phyloP scores from a whole-genome alignment of 2,329 filamentous ascomycete species.

The Fusarium annulatum region DNA sequence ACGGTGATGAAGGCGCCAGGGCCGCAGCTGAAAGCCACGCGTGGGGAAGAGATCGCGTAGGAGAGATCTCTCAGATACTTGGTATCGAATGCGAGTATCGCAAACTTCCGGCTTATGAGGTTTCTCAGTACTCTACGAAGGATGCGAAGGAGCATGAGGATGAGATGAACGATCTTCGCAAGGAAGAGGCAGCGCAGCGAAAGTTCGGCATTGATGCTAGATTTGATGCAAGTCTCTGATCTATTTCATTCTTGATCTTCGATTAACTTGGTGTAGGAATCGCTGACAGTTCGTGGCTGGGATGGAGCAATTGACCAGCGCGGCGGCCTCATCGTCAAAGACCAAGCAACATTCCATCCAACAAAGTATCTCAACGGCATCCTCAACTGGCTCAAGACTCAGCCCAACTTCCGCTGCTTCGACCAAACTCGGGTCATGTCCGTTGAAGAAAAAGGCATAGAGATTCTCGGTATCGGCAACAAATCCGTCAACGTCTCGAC shows the following conservation, averaged over 20 bases:
- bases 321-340: constrained; percentile 58
- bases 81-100: constrained; percentile 68
- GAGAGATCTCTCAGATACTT: constrained; percentile 59
- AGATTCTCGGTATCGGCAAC: constrained; percentile 27
- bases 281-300: constrained; percentile 63
- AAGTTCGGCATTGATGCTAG: constrained; percentile 23
- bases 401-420: constrained; percentile 65
- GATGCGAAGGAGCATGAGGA: constrained; percentile 55
- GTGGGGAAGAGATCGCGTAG: constrained; percentile 64
- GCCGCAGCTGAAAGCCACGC: constrained; percentile 64
- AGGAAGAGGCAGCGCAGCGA: constrained; percentile 20
- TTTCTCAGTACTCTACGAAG: constrained; percentile 60
- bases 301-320: constrained; percentile 61
- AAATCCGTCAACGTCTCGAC: constrained; percentile 61
- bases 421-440: constrained; percentile 61
- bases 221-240: constrained; percentile 11
- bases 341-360: constrained; percentile 67
- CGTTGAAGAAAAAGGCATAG: constrained; percentile 59
- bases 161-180: constrained; percentile 32
- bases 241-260: too few relatives aligned
- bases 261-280: constrained; percentile 37
- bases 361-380: constrained; percentile 66
- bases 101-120: constrained; percentile 58
- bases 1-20: constrained; percentile 60
- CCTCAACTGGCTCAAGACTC: constrained; percentile 61